Evolutionary conservation across 352 stramenopile genomes (phyloP).

Genomic region (Globisporangium polare): DNA sequence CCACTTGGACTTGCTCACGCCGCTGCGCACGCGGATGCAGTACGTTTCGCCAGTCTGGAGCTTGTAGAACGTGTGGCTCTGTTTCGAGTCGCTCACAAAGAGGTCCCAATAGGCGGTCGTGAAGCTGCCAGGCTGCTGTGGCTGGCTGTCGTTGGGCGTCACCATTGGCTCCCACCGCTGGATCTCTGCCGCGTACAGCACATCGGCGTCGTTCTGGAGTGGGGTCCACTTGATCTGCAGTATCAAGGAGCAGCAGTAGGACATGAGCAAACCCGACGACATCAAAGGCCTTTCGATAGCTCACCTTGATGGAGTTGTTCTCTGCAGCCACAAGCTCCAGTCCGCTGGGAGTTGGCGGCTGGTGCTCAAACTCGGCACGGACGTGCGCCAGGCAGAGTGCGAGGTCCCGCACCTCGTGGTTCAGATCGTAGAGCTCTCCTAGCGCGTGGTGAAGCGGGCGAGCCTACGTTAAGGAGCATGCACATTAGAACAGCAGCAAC

Average conservation of each 20-base stretch:
- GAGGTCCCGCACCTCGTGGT: constrained; percentile 7
- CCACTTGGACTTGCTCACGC: constrained; percentile 21
- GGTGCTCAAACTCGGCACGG: constrained; percentile 11
- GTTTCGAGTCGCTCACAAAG: constrained; percentile 18
- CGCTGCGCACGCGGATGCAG: constrained; percentile 28
- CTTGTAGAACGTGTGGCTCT: constrained; percentile 26
- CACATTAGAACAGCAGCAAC: not conserved
- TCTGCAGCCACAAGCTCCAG: constrained; percentile 18
- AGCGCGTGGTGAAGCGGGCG: constrained; percentile 11
- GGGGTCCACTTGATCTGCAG: constrained; percentile 31
- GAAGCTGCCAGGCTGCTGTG: not conserved
- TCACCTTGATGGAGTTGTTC: constrained; percentile 30
- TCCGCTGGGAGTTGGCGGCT: constrained; percentile 18
- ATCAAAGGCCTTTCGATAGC: not conserved
- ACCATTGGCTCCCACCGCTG: constrained; percentile 10
- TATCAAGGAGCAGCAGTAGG: not conserved
- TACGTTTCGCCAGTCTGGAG: constrained; percentile 20
- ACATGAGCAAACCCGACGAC: not conserved
- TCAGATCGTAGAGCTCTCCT: constrained; percentile 4
- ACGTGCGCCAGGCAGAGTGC: constrained; percentile 15
- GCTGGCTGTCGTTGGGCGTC: not conserved
- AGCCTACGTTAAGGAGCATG: not conserved
- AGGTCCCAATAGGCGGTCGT: constrained; percentile 19
- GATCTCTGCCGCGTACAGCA: constrained; percentile 33
- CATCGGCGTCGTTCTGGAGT: constrained; percentile 15